These are phyloP conservation scores for Penicillium sp. DNA, from an alignment of 2,329 filamentous ascomycete genomes.

Conservation along the genomic window DNA sequence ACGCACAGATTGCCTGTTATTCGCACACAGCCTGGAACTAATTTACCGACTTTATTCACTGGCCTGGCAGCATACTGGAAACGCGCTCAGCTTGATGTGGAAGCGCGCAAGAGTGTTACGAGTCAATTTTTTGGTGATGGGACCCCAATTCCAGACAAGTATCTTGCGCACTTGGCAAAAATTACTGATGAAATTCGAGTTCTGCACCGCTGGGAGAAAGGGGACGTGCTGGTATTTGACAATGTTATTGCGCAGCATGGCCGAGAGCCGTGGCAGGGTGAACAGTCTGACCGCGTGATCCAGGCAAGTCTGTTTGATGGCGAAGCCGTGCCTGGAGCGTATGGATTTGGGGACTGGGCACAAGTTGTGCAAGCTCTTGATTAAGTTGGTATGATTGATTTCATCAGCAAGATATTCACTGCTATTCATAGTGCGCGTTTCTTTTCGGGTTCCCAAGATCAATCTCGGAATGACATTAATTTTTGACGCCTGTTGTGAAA, in stretches of 20 bases:
- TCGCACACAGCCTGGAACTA: conserved; percentile 50
- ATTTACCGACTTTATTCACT: conserved; percentile 51
- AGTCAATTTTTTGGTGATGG: conserved; percentile 51
- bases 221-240: conserved; percentile 53
- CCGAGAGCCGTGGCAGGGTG: conserved; percentile 51
- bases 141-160: conserved; percentile 50
- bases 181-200: conserved; percentile 55
- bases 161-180: conserved; percentile 43
- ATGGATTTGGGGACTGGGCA: conserved; percentile 47
- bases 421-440: not conserved
- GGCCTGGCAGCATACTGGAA: conserved; percentile 51
- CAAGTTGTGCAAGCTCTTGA: conserved; percentile 50
- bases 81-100: conserved; percentile 29
- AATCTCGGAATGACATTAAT: not conserved
- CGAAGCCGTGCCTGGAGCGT: conserved; percentile 47
- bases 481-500: conserved; percentile 12
- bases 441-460: not conserved
- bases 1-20: conserved; percentile 51
- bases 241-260: conserved; percentile 55
- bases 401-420: no score
- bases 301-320: conserved; percentile 54
- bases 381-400: not conserved
- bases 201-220: conserved; percentile 50
- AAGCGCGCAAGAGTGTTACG: conserved; percentile 35
- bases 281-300: conserved; percentile 50